Conservation (phyloP, 495 filamentous ascomycete genomes). For the Podospora fimiseda region DNA sequence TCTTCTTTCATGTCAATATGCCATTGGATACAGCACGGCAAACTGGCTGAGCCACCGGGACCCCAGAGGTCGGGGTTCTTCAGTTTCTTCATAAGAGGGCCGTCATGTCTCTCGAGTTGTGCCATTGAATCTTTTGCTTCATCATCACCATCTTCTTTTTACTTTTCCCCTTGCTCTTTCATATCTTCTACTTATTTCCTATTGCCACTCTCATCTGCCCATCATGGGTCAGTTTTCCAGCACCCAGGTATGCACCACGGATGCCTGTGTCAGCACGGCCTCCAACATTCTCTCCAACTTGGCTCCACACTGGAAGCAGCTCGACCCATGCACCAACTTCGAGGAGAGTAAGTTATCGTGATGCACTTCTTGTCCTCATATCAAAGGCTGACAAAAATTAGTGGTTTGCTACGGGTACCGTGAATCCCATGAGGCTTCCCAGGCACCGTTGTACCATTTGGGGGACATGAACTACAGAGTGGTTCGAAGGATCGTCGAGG, state of each 20-base stretch:
- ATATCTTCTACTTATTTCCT: background rate
- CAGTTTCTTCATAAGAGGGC: no score
- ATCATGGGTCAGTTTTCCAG: slow-evolving; percentile 17
- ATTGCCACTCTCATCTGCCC: background rate
- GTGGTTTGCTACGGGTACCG: slow-evolving; percentile 65
- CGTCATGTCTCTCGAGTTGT: no score
- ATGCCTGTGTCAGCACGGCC: slow-evolving; percentile 62
- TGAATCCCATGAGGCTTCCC: slow-evolving; percentile 60
- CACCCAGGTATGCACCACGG: slow-evolving; percentile 44
- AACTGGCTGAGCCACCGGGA: no score
- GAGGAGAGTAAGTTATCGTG: slow-evolving; percentile 39
- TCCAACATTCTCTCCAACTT: slow-evolving; percentile 61
- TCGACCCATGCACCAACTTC: slow-evolving; percentile 66
- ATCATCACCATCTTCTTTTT: background rate
- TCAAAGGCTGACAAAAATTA: background rate
- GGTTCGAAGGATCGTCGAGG: slow-evolving; percentile 60
- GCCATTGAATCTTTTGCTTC: no score
- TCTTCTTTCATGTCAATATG: no score
- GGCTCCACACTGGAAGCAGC: slow-evolving; percentile 53
- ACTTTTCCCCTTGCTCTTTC: background rate
- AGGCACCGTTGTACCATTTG: slow-evolving; percentile 54
- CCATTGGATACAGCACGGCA: no score
- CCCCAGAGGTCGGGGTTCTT: no score
- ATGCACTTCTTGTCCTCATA: background rate
- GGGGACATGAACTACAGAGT: slow-evolving; percentile 50